Conservation (phyloP, 2,329 filamentous ascomycete species). For the Aspergillus puulaauensis region DNA sequence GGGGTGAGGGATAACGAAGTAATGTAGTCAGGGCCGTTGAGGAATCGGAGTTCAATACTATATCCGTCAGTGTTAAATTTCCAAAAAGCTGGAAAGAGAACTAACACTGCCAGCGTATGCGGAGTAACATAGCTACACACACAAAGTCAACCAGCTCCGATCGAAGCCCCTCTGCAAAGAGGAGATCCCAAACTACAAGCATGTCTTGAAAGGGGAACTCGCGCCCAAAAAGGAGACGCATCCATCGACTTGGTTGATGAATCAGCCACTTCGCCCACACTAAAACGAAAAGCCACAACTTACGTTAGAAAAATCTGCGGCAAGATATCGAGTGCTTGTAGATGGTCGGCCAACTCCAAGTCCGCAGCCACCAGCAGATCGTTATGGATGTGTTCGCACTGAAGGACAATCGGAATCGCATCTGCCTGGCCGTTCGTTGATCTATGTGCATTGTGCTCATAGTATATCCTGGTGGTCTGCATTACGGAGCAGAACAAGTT, state of each 20-base stretch:
- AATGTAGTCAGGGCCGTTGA: slow-evolving; percentile 78
- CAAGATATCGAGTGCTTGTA: slow-evolving; percentile 82
- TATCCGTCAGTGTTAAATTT: background rate
- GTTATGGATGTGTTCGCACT: slow-evolving; percentile 85
- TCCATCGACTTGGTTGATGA: slow-evolving; percentile 64
- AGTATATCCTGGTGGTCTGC: slow-evolving; percentile 82
- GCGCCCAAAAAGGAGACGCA: slow-evolving; percentile 85
- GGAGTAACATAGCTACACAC: slow-evolving; percentile 90
- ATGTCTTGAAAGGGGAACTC: slow-evolving; percentile 89
- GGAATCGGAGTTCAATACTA: slow-evolving; percentile 84
- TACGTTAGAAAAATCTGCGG: slow-evolving; percentile 96
- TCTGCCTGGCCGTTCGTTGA: slow-evolving; percentile 45
- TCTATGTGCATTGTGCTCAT: slow-evolving; percentile 64
- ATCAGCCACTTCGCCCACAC: background rate
- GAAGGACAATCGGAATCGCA: slow-evolving; percentile 73
- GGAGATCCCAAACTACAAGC: slow-evolving; percentile 81
- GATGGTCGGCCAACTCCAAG: slow-evolving; percentile 76
- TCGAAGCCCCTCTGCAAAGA: slow-evolving; percentile 82
- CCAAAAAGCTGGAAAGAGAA: slow-evolving; percentile 13
- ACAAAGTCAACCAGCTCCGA: slow-evolving; percentile 82
- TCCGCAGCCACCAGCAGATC: slow-evolving; percentile 75
- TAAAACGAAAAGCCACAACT: slow-evolving; percentile 27
- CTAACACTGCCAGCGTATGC: slow-evolving; percentile 86
- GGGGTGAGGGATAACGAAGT: slow-evolving; percentile 75
- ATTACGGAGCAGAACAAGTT: slow-evolving; percentile 82